A percentile compares a stretch with the other conserved stretches of the same genome.
These are phyloP conservation scores for Torulaspora gathmanii DNA, from an alignment of 805 yeast species.

Conservation along the genomic window DNA sequence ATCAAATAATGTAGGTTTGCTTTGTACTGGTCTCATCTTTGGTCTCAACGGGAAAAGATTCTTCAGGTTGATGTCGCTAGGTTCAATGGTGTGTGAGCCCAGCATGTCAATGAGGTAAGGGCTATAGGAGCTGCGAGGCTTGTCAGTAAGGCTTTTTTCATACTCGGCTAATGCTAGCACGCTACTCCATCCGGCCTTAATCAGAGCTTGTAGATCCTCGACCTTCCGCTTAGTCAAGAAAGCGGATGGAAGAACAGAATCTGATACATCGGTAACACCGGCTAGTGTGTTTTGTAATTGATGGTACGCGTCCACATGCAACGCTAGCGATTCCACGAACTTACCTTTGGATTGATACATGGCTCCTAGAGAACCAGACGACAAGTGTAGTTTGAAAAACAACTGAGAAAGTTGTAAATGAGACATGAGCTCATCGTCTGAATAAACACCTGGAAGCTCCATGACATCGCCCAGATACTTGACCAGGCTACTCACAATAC, in stretches of 20 bases:
- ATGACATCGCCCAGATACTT: constrained; percentile 53
- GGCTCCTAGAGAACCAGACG: constrained; percentile 28
- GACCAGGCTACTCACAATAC: constrained; percentile 41
- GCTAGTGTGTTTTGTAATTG: constrained; percentile 16
- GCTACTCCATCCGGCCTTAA: constrained; percentile 33
- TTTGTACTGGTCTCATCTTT: constrained; percentile 55
- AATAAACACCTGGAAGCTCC: constrained; percentile 89
- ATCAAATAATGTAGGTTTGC: constrained; percentile 90
- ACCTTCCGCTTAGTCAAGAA: constrained; percentile 40
- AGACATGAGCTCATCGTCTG: constrained; percentile 64
- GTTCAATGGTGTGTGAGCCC: constrained; percentile 17
- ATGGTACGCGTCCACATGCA: constrained; percentile 26
- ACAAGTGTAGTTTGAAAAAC: constrained; percentile 22
- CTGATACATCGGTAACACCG: constrained; percentile 8
- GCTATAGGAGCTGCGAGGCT: constrained; percentile 10
- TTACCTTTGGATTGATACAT: constrained; percentile 29
- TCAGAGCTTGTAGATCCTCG: constrained; percentile 45
- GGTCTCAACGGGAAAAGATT: constrained; percentile 36
- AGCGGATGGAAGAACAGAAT: constrained; percentile 20
- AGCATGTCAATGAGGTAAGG: constrained; percentile 41
- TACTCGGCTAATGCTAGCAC: constrained; percentile 37
- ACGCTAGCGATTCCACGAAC: constrained; percentile 31
- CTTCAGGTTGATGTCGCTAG: constrained; percentile 21
- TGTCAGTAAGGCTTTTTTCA: constrained; percentile 20
- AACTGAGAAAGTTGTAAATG: constrained; percentile 24